Base-by-base conservation (phyloP, 148 eudicot species). In the Salicornia ramosissima region DNA sequence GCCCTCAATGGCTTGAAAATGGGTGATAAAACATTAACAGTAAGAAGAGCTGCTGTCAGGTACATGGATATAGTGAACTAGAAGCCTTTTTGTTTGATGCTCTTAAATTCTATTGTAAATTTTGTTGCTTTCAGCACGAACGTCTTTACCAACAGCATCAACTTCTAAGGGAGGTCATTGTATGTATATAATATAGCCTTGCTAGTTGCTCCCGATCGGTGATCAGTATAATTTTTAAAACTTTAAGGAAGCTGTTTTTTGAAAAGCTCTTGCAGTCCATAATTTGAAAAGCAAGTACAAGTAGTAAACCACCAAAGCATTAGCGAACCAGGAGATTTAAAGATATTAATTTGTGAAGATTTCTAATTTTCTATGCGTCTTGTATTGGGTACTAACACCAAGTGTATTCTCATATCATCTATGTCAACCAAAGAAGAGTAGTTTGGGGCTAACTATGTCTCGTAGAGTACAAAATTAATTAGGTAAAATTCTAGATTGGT, bases 11-110 rank as follows among this genome's bases (percentile, higher is more conserved):
- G 98, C 59, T 78, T 93, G 78, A 93, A 93, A 71, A 88, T 93
- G 90, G 98, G 98, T 34, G 98, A 93, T 78, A 93, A 93, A 74
- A 93, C 98, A 36, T 83, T 93, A 53, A 93, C 98, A 55, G 89
- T 93, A 47, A 78, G 94, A 45, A 87, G 98, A 65, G 98, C 98
- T 64, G 87, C 90, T 71, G 75, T 86, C 76, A 87, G 91, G 96
- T 90, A 67, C 54, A 82, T 79, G 50, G 43, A 40, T 22, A 56
- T 66, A 40, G 9, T 22, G 67, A 22, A 34, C 22, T 26, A 22
- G 54, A 71, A 22, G 21, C 5, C 64, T 10, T 19, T n/a, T 3
- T 45, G 67, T 25, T 21, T 57, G 60, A 6, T 19, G 5, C 49
- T 8, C 8, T 36, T 36, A 8, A 8, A 36, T 3, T 49, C 24